These are phyloP conservation scores for Massariosphaeria phaeospora DNA, from an alignment of 495 filamentous ascomycete species.

Conservation along the genomic window DNA sequence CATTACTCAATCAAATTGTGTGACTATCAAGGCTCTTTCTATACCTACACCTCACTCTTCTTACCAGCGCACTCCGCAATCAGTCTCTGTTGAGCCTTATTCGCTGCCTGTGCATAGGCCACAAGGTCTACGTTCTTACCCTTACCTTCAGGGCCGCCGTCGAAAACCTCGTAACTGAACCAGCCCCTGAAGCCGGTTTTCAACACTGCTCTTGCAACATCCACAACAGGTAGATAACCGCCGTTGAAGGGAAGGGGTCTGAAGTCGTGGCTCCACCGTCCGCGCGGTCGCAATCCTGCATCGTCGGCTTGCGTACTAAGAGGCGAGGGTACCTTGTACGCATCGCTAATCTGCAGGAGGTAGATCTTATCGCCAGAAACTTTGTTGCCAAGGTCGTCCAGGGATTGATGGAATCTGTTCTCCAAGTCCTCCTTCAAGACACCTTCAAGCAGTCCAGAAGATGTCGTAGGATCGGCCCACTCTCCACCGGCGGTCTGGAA, in stretches of 20 bases:
- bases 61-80: slow-evolving; percentile 43
- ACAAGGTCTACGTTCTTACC: slow-evolving; percentile 56
- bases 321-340: slow-evolving; percentile 58
- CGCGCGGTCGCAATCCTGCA: slow-evolving; percentile 53
- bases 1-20: neutral
- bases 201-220: slow-evolving; percentile 62
- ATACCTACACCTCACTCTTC: too few species aligned
- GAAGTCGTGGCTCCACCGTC: slow-evolving; percentile 67
- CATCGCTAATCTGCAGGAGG: slow-evolving; percentile 72
- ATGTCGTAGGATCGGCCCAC: slow-evolving; percentile 68
- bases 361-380: slow-evolving; percentile 70
- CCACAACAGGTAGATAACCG: slow-evolving; percentile 66
- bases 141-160: slow-evolving; percentile 55
- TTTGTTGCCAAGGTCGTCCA: slow-evolving; percentile 51
- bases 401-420: slow-evolving; percentile 48
- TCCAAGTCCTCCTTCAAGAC: slow-evolving; percentile 44
- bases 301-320: slow-evolving; percentile 46
- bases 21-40: too few species aligned
- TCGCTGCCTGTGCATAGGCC: slow-evolving; percentile 56
- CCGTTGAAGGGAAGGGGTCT: slow-evolving; percentile 67
- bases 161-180: slow-evolving; percentile 75
- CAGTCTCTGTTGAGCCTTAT: slow-evolving; percentile 52
- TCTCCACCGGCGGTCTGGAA: slow-evolving; percentile 75
- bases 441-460: slow-evolving; percentile 54
- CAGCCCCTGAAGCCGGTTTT: slow-evolving; percentile 66